Evolutionary conservation across 306 rosid species (phyloP).

Genomic region (Datisca glomerata): DNA sequence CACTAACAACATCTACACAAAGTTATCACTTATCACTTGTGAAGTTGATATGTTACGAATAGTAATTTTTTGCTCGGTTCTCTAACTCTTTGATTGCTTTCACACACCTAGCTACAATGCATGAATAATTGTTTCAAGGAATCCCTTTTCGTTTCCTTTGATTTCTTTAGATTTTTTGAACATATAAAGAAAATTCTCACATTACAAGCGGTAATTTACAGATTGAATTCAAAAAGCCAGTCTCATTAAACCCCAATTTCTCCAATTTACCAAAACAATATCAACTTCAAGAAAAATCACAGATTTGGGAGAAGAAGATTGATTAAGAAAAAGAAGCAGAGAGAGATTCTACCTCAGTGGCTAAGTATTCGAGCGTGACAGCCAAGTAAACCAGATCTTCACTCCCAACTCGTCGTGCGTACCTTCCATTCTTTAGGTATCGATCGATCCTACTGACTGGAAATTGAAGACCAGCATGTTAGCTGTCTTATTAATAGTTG

Average conservation of each 20-base stretch:
- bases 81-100: constrained; percentile 22
- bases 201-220: no score
- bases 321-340: neutral
- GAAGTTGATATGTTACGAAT: constrained; percentile 5
- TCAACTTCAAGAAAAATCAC: no score
- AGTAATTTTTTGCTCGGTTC: constrained; percentile 27
- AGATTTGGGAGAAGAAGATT: neutral
- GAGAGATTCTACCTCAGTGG: neutral
- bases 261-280: no score
- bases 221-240: no score
- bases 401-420: neutral
- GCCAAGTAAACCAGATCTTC: neutral
- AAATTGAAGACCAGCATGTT: neutral
- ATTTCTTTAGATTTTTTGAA: no score
- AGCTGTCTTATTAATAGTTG: no score
- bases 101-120: constrained; percentile 22
- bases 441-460: neutral
- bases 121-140: no score
- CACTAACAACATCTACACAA: constrained; percentile 37
- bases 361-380: neutral
- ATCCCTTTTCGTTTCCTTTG: no score
- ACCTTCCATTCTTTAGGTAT: neutral
- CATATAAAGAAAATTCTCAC: no score
- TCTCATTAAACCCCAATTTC: no score
- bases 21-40: constrained; percentile 11